Evolutionary conservation across 2,329 filamentous ascomycete genomes (phyloP).

Genomic region (Aspergillus transmontanensis): DNA sequence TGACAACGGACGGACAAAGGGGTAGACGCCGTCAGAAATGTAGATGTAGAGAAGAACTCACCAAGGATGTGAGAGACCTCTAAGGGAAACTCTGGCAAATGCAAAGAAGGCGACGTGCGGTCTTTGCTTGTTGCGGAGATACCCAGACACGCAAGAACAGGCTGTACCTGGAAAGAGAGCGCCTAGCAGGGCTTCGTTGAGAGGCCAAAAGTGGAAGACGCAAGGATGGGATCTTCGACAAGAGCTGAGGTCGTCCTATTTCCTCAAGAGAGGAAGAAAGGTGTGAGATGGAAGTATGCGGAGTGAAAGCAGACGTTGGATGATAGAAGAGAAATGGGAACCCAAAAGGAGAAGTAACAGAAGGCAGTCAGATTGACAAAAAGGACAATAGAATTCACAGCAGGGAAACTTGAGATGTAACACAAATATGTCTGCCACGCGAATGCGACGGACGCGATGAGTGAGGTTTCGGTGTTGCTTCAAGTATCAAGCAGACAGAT

Average conservation of each 20-base stretch:
- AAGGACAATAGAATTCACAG: background rate
- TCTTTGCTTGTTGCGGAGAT: background rate
- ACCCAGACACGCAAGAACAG: background rate
- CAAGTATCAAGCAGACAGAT: conserved; percentile 9
- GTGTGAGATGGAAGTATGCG: background rate
- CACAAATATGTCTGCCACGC: background rate
- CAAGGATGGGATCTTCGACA: background rate
- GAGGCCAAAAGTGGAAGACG: background rate
- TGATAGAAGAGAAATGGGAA: background rate
- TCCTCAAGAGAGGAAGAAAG: background rate
- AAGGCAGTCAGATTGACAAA: background rate
- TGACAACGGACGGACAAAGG: background rate
- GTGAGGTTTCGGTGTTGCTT: conserved; percentile 12
- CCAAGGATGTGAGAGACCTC: background rate
- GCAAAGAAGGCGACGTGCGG: background rate
- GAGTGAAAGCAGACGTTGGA: background rate
- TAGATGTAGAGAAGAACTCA: background rate
- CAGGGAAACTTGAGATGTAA: background rate
- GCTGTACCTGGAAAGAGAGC: background rate
- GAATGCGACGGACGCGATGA: conserved; percentile 7
- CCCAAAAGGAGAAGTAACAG: background rate
- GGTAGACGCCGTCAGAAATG: background rate
- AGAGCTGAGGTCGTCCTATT: background rate
- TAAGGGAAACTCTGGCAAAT: background rate
- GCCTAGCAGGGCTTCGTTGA: background rate